Evolutionary conservation across 78 protist genomes (phyloP), one percentile per base, ranked within the genome.

Genomic region (Monocercomonoides exilis): DNA sequence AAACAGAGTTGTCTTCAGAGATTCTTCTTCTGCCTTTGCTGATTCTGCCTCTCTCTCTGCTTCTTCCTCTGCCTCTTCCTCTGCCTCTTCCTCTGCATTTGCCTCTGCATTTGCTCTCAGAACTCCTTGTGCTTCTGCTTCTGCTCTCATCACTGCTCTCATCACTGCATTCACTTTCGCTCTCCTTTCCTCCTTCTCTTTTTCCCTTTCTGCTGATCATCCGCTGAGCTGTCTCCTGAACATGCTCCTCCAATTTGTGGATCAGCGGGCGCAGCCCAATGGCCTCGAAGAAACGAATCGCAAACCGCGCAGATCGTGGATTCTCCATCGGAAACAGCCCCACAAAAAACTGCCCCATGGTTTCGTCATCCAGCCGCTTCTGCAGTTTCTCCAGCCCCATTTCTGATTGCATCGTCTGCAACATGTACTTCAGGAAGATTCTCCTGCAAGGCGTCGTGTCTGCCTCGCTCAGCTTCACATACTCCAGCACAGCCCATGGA

Each of bases 271-370:
- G 98, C 29, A 96, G 89, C 32, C 93, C 96, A 63, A 97, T 96
- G 4, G 94, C 87, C 0, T 96, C 95, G 90, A 94, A 97, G 89
- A 95, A 97, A 90, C 97, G 96, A 96, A 96, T 97, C 29, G 98
- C 92, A 44, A 94, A 96, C 43, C 99, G 92, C 44, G 96, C 94
- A 88, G 96, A 90, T 80, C 87, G 85, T 3, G 97, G 95, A 84
- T 90, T 81, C 90, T 96, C 98, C 77, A 42, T 82, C 2, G 98
- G 99, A 77, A 97, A 87, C 77, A 93, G 44, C 35, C 90, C 89
- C 34, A n/a, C 43, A 45, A 89, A 88, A 77, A 41, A 45, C 1
- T 1, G 77, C 77, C 88, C 90, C 87, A 94, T 54, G 45, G 4
- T 3, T 33, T 89, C 89, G 46, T 94, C 97, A 63, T 29, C 64